phyloP scores from a whole-genome alignment of 305 asterid genomes.

The Fraxinus greggii region DNA sequence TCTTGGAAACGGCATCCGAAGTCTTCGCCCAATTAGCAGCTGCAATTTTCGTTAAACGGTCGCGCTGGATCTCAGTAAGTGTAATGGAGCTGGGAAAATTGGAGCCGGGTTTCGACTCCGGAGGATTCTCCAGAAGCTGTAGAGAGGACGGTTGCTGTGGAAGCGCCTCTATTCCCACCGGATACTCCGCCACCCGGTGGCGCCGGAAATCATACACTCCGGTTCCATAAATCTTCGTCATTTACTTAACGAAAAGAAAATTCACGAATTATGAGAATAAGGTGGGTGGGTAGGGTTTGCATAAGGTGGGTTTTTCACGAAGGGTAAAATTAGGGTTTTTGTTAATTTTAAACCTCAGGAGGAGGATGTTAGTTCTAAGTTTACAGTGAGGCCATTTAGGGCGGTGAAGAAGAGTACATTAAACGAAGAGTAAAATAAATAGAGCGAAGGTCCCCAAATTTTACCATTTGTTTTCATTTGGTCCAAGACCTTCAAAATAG shows the following conservation, averaged over 20 bases:
- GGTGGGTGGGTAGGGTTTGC: not conserved
- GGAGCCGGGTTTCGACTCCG: slow-evolving; percentile 53
- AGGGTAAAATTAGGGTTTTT: not conserved
- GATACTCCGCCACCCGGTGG: slow-evolving; percentile 93
- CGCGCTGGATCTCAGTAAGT: slow-evolving; percentile 83
- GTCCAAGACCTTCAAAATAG: too few species aligned
- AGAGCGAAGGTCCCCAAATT: not conserved
- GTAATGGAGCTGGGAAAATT: slow-evolving; percentile 71
- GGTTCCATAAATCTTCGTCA: slow-evolving; percentile 78
- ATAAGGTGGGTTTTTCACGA: slow-evolving; percentile 18
- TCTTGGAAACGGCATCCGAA: slow-evolving; percentile 46
- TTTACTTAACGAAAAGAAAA: slow-evolving; percentile 11
- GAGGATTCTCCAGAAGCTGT: slow-evolving; percentile 44
- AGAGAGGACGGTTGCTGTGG: slow-evolving; percentile 8
- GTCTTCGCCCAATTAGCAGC: slow-evolving; percentile 69
- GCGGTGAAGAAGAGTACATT: not conserved
- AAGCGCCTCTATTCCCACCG: slow-evolving; percentile 44
- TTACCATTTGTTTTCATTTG: too few species aligned
- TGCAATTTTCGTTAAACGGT: slow-evolving; percentile 79
- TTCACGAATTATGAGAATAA: not conserved
- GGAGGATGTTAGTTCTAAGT: not conserved
- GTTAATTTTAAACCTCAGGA: not conserved
- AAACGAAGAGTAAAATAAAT: too few species aligned
- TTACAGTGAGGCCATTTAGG: not conserved
- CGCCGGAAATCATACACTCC: slow-evolving; percentile 88